Evolutionary conservation across 164 flowering plant species (phyloP).

Genomic region (Cinnamomum chago): DNA sequence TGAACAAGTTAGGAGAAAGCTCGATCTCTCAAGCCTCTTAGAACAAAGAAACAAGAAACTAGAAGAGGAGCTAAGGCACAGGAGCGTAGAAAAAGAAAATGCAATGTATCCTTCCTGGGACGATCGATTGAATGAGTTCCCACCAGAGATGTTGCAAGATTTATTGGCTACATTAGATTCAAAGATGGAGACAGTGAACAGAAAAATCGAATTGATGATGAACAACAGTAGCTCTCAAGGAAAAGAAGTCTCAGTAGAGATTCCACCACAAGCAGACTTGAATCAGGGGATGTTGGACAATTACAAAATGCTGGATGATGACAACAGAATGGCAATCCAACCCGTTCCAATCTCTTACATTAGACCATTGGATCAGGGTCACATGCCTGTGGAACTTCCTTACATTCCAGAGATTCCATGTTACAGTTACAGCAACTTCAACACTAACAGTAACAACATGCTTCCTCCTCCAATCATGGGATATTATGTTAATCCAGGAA

Average conservation of each 20-base stretch:
- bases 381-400: no score
- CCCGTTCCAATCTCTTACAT: no score
- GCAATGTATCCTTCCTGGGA: neutral
- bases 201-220: neutral
- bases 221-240: neutral
- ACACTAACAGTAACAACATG: no score
- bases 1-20: conserved; percentile 3
- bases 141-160: neutral
- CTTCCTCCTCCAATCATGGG: no score
- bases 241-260: neutral
- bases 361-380: no score
- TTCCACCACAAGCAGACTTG: no score
- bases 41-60: conserved; percentile 4
- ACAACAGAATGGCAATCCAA: no score
- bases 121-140: neutral
- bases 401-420: no score
- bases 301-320: no score
- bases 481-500: no score
- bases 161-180: neutral
- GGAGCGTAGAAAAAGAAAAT: neutral
- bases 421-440: no score
- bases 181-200: neutral
- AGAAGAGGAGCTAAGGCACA: neutral
- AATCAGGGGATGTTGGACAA: no score
- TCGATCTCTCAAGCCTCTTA: neutral